These are phyloP conservation scores for Torulaspora pretoriensis DNA, from an alignment of 1,139 yeast species.

Conservation along the genomic window DNA sequence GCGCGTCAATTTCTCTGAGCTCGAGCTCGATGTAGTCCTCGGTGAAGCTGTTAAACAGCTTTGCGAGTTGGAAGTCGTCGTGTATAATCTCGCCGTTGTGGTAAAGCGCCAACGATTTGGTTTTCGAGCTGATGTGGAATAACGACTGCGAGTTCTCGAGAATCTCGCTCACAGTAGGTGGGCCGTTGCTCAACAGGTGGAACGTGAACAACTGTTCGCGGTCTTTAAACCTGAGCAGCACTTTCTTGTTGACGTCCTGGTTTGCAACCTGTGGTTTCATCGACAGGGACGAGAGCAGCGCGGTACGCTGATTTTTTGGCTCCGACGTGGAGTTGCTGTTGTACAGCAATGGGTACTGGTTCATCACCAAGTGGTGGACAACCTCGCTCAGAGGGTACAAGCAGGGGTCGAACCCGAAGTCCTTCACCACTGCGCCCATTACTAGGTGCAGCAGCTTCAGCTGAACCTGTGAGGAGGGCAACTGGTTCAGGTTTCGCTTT, in stretches of 20 bases:
- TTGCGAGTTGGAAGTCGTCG: conserved; percentile 31
- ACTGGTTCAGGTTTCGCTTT: conserved; percentile 17
- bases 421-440: conserved; percentile 68
- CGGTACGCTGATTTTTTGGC: conserved; percentile 15
- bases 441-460: conserved; percentile 45
- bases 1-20: conserved; percentile 21
- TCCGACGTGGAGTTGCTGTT: conserved; percentile 7
- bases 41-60: conserved; percentile 29
- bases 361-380: conserved; percentile 56
- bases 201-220: conserved; percentile 33
- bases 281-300: conserved; percentile 30
- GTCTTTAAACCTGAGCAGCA: conserved; percentile 30
- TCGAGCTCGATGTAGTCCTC: conserved; percentile 27
- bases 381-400: conserved; percentile 62
- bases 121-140: conserved; percentile 25
- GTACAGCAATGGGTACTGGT: conserved; percentile 54
- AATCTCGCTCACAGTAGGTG: conserved; percentile 35
- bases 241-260: conserved; percentile 32
- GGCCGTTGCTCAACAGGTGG: conserved; percentile 35
- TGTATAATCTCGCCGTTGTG: conserved; percentile 23
- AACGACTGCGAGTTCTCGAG: conserved; percentile 31
- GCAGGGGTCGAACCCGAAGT: conserved; percentile 71
- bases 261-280: conserved; percentile 36
- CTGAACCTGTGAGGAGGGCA: conserved; percentile 23
- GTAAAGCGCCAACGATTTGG: conserved; percentile 22